Conservation (phyloP, 306 rosid species). For the Castanospermum australe region DNA sequence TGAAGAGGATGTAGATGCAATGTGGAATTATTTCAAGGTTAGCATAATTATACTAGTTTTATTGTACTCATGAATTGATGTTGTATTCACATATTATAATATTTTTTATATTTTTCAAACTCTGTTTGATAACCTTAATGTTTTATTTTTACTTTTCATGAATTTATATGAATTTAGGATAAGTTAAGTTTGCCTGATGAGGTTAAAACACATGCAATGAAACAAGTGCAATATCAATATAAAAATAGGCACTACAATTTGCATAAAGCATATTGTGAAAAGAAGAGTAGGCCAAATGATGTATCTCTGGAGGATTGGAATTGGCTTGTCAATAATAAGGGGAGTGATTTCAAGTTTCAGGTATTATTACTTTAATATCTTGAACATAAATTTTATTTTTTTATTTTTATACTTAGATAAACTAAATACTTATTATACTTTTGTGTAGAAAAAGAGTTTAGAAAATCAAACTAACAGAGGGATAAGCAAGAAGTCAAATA, state of each 20-base stretch:
- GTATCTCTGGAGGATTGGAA: not conserved
- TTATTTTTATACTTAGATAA: no score
- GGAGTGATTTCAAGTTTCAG: not conserved
- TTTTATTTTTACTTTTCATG: no score
- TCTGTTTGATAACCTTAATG: no score
- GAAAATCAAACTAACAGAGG: no score
- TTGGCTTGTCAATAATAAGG: not conserved
- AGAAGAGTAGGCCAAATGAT: not conserved
- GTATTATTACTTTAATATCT: not conserved
- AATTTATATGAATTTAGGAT: not conserved
- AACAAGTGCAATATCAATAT: not conserved
- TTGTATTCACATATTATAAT: no score
- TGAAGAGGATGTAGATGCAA: no score
- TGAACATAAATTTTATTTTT: no score
- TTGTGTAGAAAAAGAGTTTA: not conserved
- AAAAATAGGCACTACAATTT: not conserved
- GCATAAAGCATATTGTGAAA: not conserved
- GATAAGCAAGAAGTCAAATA: not conserved
- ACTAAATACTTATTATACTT: no score
- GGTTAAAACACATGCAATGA: not conserved
- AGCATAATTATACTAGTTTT: no score
- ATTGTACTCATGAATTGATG: no score
- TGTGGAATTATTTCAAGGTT: no score
- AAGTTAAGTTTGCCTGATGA: not conserved
- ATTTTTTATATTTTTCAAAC: no score